Evolutionary conservation across 2,329 filamentous ascomycete genomes (phyloP).

Genomic region (Aspergillus tubingensis): DNA sequence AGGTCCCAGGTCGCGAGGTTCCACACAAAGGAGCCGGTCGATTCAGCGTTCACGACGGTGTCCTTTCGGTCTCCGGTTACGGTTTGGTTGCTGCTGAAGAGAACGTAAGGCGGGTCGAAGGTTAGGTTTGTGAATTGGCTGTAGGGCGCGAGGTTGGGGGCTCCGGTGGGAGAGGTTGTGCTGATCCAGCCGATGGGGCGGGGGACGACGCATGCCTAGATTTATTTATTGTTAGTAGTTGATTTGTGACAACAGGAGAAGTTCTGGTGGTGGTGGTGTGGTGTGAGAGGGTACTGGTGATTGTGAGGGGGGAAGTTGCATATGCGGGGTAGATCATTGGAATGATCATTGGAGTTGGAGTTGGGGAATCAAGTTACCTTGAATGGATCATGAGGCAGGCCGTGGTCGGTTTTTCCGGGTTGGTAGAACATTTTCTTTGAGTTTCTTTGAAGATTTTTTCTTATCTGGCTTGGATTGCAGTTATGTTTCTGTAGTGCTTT

Average conservation of each 20-base stretch:
- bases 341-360: too few relatives aligned
- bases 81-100: slow-evolving; percentile 63
- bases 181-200: slow-evolving; percentile 66
- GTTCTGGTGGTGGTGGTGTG: not conserved
- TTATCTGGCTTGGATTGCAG: not conserved
- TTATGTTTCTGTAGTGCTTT: not conserved
- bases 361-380: slow-evolving; percentile 41
- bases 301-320: too few relatives aligned
- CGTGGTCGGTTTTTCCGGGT: slow-evolving; percentile 55
- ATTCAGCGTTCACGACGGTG: slow-evolving; percentile 58
- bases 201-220: slow-evolving; percentile 56
- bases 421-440: slow-evolving; percentile 52
- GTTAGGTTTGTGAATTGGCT: slow-evolving; percentile 65
- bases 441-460: not conserved
- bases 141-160: slow-evolving; percentile 62
- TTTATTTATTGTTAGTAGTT: slow-evolving; percentile 29
- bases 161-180: slow-evolving; percentile 51
- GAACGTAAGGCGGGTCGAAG: slow-evolving; percentile 64
- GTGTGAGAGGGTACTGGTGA: not conserved
- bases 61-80: slow-evolving; percentile 53
- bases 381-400: slow-evolving; percentile 57
- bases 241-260: too few relatives aligned
- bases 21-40: slow-evolving; percentile 60
- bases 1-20: slow-evolving; percentile 61
- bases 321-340: too few relatives aligned